Percentiles rank a stretch among this genome's conserved stretches.
phyloP scores from a whole-genome alignment of 768 basidiomycete species.

The Galerina sulciceps region DNA sequence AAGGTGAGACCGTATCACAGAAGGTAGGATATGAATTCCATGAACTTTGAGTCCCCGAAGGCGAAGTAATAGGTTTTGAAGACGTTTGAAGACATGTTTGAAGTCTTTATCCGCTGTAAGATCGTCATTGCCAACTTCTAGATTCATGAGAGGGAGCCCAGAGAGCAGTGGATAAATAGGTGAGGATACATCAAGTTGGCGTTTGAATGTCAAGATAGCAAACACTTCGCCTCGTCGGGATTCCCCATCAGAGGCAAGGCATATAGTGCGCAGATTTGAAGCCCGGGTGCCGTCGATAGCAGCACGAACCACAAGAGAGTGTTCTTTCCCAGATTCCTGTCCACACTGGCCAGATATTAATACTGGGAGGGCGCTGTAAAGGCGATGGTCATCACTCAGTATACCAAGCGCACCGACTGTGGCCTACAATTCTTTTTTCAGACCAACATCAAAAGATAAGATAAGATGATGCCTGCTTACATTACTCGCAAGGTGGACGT shows the following conservation, averaged over 20 bases:
- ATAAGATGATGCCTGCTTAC: not conserved
- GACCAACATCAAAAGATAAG: no score
- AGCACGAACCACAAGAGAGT: conserved; percentile 14
- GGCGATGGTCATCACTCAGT: conserved; percentile 17
- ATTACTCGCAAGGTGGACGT: not conserved
- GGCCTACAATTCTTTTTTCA: no score
- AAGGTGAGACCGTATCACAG: conserved; percentile 19
- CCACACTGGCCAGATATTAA: conserved; percentile 29
- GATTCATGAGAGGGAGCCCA: conserved; percentile 22
- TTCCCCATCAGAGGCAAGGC: conserved; percentile 27
- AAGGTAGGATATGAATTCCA: conserved; percentile 14
- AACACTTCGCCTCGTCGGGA: conserved; percentile 18
- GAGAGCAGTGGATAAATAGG: conserved; percentile 17
- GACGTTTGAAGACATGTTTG: conserved; percentile 31
- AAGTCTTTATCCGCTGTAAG: conserved; percentile 30
- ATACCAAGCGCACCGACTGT: conserved; percentile 28
- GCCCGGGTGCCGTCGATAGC: conserved; percentile 4
- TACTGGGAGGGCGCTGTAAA: conserved; percentile 22
- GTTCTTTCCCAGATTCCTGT: conserved; percentile 22
- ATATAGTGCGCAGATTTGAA: conserved; percentile 12
- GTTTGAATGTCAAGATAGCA: conserved; percentile 9
- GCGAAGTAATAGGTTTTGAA: conserved; percentile 22
- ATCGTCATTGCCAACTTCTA: conserved; percentile 28
- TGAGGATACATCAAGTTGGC: conserved; percentile 9
- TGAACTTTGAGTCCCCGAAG: conserved; percentile 18